phyloP scores from a whole-genome alignment of 2,329 filamentous ascomycete species.

The Colletotrichum sp. region DNA sequence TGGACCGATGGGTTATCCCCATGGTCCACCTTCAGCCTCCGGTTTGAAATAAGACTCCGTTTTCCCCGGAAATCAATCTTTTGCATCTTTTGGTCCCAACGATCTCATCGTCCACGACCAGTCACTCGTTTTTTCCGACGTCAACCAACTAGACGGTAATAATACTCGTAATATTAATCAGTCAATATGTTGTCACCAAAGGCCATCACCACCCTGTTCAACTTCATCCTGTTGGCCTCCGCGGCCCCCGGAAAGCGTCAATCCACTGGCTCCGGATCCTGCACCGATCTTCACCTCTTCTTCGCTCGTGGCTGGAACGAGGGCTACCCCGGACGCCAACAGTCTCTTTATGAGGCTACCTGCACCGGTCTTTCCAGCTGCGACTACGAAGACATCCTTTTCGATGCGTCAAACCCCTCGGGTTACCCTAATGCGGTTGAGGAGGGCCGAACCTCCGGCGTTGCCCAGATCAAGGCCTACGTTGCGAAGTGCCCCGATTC shows the following conservation, averaged over 20 bases:
- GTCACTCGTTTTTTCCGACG: slow-evolving; percentile 5
- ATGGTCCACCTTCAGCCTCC: background rate
- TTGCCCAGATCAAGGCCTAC: slow-evolving; percentile 42
- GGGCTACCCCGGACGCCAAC: slow-evolving; percentile 33
- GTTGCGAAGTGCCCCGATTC: slow-evolving; percentile 40
- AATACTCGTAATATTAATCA: slow-evolving; percentile 9
- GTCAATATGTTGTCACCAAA: slow-evolving; percentile 4
- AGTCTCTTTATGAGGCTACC: slow-evolving; percentile 29
- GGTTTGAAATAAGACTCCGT: background rate
- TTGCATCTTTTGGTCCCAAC: background rate
- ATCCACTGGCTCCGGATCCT: slow-evolving; percentile 17
- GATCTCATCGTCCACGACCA: background rate
- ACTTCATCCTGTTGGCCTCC: slow-evolving; percentile 11
- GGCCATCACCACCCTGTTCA: slow-evolving; percentile 5
- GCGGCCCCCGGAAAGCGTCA: slow-evolving; percentile 19
- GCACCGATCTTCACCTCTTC: slow-evolving; percentile 33
- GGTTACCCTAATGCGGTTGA: slow-evolving; percentile 41
- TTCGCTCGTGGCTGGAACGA: slow-evolving; percentile 32
- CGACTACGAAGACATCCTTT: slow-evolving; percentile 36
- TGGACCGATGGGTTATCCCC: background rate
- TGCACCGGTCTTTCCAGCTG: slow-evolving; percentile 30
- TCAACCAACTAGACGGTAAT: background rate
- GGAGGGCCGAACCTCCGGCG: slow-evolving; percentile 38
- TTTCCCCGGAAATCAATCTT: background rate
- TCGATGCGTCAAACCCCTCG: slow-evolving; percentile 29